Evolutionary conservation across 2,329 filamentous ascomycete species (phyloP), one percentile per base, ranked within the genome.

Genomic region (Diatrype stigma): DNA sequence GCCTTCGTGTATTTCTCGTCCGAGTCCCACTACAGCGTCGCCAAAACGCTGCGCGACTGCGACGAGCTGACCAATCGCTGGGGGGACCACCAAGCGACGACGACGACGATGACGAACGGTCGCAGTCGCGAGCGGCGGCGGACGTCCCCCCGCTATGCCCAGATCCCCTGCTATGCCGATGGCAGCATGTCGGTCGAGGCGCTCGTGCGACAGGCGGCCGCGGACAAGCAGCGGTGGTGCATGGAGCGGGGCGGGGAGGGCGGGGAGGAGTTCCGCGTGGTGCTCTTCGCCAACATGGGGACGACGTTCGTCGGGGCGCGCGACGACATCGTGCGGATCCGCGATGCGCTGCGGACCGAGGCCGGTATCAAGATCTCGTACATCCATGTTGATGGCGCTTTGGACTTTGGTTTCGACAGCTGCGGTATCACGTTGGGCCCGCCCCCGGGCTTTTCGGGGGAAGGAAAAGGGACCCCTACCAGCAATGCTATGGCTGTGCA

Each of bases 1-100:
- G 53, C 48, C 7, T 49, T 47, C 34, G 23, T 56, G 3, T 53
- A 53, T n/a, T 53, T 49, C 40, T 49, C 53, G 2, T 14, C 53
- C 19, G 51, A 56, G 16, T 40, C 53, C 11, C 49, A 56, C 38
- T 56, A 56, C 22, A 56, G 53, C 32, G 51, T 56, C 2, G 30
- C 35, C 23, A 53, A 56, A 26, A 53, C 53, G 16, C 26, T 51
- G 16, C 48, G 49, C 10, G 53, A 53, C 35, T 51, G 51, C 38
- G 53, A 53, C n/a, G 37, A 17, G 26, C 22, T 53, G 8, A 49
- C 50, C 6, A 52, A 48, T 35, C 45, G 48, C 14, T 55, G 53
- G 52, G 14, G 42, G 5, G 23, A 35, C 16, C n/a, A n/a, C n/a
- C n/a, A n/a, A n/a, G n/a, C n/a, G n/a, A n/a, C n/a, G n/a, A n/a